Evolutionary conservation across 768 basidiomycete species (phyloP).

Genomic region (Pleurotus citrinopileatus): DNA sequence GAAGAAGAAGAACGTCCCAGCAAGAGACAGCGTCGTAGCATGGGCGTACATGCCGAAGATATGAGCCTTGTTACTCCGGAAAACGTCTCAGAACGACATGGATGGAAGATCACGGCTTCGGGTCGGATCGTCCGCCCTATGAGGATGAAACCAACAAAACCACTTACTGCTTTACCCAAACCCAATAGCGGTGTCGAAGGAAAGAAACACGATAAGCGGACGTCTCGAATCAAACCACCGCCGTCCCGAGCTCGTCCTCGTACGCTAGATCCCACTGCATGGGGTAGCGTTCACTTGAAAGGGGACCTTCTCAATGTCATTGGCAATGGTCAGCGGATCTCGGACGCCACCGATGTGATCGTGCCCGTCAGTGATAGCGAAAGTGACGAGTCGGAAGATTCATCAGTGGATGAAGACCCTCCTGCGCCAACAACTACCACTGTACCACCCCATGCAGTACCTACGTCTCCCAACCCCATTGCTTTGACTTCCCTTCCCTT

Average conservation of each 20-base stretch:
- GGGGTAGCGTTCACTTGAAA: conserved; percentile 67
- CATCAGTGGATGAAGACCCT: not conserved
- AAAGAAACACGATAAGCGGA: conserved; percentile 40
- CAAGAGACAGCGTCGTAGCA: conserved; percentile 41
- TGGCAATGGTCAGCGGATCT: conserved; percentile 12
- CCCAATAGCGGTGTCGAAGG: conserved; percentile 14
- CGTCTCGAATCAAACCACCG: conserved; percentile 45
- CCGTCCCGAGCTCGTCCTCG: conserved; percentile 55
- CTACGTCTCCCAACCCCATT: conserved; percentile 4
- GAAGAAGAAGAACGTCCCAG: conserved; percentile 32
- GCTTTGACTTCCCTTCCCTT: conserved; percentile 11
- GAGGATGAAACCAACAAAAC: conserved; percentile 67
- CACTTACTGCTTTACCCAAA: conserved; percentile 40
- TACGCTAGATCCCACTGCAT: conserved; percentile 72
- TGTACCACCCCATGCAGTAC: not conserved
- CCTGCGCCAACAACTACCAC: conserved; percentile 4
- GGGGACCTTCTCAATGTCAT: conserved; percentile 59
- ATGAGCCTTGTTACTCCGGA: conserved; percentile 65
- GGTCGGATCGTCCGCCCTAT: conserved; percentile 65
- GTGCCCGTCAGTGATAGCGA: conserved; percentile 14
- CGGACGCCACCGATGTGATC: conserved; percentile 16
- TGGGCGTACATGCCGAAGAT: conserved; percentile 47
- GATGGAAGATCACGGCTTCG: conserved; percentile 70
- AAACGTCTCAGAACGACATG: conserved; percentile 46
- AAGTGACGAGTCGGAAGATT: conserved; percentile 13